Base-by-base conservation (phyloP, 2,329 filamentous ascomycete genomes). In the Colletotrichum sidae region DNA sequence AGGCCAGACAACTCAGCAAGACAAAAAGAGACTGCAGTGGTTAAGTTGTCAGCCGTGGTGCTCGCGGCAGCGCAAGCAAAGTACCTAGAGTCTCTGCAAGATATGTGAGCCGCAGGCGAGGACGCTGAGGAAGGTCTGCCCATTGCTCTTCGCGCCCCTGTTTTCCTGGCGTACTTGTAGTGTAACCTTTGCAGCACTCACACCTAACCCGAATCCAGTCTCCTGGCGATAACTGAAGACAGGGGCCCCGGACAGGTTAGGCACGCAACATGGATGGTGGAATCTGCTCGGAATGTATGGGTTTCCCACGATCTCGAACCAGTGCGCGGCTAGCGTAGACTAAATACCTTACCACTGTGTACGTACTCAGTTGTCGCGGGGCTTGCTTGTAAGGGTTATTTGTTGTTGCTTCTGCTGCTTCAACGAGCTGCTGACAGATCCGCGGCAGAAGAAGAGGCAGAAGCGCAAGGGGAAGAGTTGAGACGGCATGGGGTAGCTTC, bases 401-500 rank as follows among this genome's bases (percentile, higher is more conserved):
- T 34, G 47, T 47, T 62, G 42, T 47, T 62, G 42, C n/a, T 52
- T 46, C 37, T 46, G 37, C 39, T 51, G 57, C n/a, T 52, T 46
- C 37, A 52, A 33, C 39, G 51, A 52, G 41, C 46, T 41, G 37
- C 25, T 55, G 58, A 56, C 25, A 46, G 41, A 56, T 45, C 52
- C 39, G 57, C 57, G 46, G 41, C 25, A 35, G 46, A 52, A 12
- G 37, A 51, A 54, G 44, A 50, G 42, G 33, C 44, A 13, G 42
- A 41, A 13, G 25, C 37, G 42, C 55, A 33, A 45, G 39, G 56
- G 51, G 12, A 25, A 46, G 49, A 60, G 55, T 15, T 52, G 52
- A 56, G 52, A 65, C 51, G 42, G 37, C 41, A 51, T 55, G 58
- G 52, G 51, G 52, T 42, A 61, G 61, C 56, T 55, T 65, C 56